Evolutionary conservation across 139 green algal genomes (phyloP).

Genomic region (Cymbomonas tetramitiformis): DNA sequence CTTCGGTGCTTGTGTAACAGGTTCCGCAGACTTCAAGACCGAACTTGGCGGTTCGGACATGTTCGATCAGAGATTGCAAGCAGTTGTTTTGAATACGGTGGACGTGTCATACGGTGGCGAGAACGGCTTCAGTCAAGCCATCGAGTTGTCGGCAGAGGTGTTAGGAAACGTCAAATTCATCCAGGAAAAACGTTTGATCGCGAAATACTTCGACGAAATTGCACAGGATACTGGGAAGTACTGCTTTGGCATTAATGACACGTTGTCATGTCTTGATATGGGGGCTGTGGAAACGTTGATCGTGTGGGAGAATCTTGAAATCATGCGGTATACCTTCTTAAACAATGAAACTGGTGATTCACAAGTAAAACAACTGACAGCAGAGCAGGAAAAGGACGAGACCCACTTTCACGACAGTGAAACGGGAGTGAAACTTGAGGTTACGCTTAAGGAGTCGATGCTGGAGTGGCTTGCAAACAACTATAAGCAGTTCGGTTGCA

Average conservation of each 20-base stretch:
- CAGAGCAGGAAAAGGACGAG: conserved; percentile 59
- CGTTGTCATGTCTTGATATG: conserved; percentile 91
- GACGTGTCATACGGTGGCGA: conserved; percentile 95
- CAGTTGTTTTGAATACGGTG: conserved; percentile 77
- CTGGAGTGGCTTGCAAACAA: conserved; percentile 94
- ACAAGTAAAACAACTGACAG: conserved; percentile 45
- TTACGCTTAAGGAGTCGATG: conserved; percentile 73
- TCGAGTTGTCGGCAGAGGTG: conserved; percentile 87
- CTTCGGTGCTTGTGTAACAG: too few species aligned
- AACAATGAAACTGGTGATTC: conserved; percentile 36
- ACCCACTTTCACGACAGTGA: conserved; percentile 78
- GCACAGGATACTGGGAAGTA: conserved; percentile 86
- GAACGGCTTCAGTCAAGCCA: conserved; percentile 97
- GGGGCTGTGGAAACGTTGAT: conserved; percentile 96
- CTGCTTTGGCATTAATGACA: conserved; percentile 84
- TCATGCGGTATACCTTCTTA: conserved; percentile 57
- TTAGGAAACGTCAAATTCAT: conserved; percentile 98
- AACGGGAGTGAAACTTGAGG: conserved; percentile 66
- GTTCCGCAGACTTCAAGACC: conserved; percentile 95
- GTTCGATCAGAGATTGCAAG: conserved; percentile 84
- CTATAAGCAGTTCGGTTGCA: conserved; percentile 97
- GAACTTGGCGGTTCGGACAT: conserved; percentile 82
- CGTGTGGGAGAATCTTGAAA: conserved; percentile 85
- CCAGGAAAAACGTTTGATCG: conserved; percentile 56
- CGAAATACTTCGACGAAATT: conserved; percentile 93